Base-by-base conservation (phyloP, 148 eudicot genomes). In the Agrostemma githago region DNA sequence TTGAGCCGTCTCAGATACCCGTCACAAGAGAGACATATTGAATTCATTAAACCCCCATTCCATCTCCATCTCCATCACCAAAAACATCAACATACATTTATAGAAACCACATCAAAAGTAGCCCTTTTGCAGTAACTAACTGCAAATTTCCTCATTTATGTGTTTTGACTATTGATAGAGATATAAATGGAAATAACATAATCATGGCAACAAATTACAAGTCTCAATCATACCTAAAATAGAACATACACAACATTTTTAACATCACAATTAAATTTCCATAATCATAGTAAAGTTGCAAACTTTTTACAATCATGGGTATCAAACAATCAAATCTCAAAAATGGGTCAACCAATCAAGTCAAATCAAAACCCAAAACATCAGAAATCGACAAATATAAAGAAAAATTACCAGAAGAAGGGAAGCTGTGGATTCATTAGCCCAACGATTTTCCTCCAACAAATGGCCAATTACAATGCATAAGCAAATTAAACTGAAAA, bases 391-490 rank as follows among this genome's bases (percentile, higher is more conserved):
- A 11, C 12, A n/a, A 8, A 42, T 20, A 12, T 7, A 38, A 1
- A 42, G 34, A 78, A n/a, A 72, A 20, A 26, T 8, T 74, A 88
- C 91, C 86, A 88, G 85, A 67, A 88, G 84, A 73, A 88, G 89
- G 9, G 91, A 82, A 5, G 89, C 81, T 61, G 82, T 88, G 11
- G 91, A 88, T 77, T 88, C 91, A 19, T 85, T 88, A 19, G 91
- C 89, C 89, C 91, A 88, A 0, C 87, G 85, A 68, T 81, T 68
- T 75, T 86, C 87, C 73, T 88, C 91, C 37, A 86, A 62, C 69
- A 88, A 84, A 78, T 88, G 91, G 40, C 91, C 91, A 62, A 88
- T 74, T 5, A 88, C 72, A 46, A 88, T 85, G 74, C 91, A 88
- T 73, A 81, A 74, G 59, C 87, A 84, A 53, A 88, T 83, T 46